These are phyloP conservation scores for Lyophyllum shimeji DNA, from an alignment of 768 basidiomycete genomes.

Conservation along the genomic window DNA sequence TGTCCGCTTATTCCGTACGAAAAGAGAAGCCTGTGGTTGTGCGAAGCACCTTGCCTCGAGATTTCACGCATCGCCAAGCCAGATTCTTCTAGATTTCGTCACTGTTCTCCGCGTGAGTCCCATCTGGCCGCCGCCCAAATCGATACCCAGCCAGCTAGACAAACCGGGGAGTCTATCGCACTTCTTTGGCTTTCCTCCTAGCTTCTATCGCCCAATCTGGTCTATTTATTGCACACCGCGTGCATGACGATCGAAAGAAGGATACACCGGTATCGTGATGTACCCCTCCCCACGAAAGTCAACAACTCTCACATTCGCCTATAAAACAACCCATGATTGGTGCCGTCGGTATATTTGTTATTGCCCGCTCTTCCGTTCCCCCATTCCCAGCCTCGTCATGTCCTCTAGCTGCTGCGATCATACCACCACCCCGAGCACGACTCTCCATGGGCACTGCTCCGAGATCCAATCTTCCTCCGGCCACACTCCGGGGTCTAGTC, in stretches of 20 bases:
- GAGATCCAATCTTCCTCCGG: conserved; percentile 14
- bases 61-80: neutral
- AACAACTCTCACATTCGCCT: neutral
- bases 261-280: conserved; percentile 9
- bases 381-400: conserved; percentile 2
- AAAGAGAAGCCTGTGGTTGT: neutral
- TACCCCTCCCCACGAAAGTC: neutral
- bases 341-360: conserved; percentile 2
- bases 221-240: neutral
- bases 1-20: conserved; percentile 1
- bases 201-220: conserved; percentile 3
- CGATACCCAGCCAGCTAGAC: neutral
- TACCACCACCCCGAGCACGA: conserved; percentile 15
- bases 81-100: conserved; percentile 8
- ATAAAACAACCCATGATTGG: conserved; percentile 7
- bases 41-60: neutral
- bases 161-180: neutral
- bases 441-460: conserved; percentile 19
- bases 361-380: neutral
- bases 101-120: conserved; percentile 9
- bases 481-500: conserved; percentile 3
- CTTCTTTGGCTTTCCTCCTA: conserved; percentile 1
- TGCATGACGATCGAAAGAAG: conserved; percentile 8
- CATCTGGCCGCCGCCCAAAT: conserved; percentile 1
- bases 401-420: conserved; percentile 21